These are phyloP conservation scores for Talaromyces adpressus DNA, from an alignment of 495 filamentous ascomycete genomes.

Conservation along the genomic window DNA sequence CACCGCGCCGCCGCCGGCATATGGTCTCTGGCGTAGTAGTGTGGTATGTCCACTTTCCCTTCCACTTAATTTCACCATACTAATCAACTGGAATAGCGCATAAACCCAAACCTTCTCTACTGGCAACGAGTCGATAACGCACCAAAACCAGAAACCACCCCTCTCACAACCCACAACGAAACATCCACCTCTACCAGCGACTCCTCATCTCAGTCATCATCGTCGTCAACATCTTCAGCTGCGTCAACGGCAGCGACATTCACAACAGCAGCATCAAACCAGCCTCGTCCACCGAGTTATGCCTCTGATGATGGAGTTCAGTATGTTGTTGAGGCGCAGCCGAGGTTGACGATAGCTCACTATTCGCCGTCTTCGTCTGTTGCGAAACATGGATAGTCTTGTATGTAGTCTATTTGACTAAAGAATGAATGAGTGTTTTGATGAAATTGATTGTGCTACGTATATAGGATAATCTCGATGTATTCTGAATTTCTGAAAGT, in stretches of 20 bases:
- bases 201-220: neutral
- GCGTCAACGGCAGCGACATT: constrained; percentile 10
- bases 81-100: constrained; percentile 40
- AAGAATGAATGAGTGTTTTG: no score
- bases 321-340: constrained; percentile 58
- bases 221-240: neutral
- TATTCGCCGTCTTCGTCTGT: neutral
- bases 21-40: constrained; percentile 75
- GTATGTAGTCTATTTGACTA: no score
- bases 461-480: no score
- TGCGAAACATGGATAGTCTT: neutral
- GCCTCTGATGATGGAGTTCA: constrained; percentile 62
- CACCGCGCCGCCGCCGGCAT: constrained; percentile 65
- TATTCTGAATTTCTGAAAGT: no score
- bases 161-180: neutral
- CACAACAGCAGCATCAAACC: constrained; percentile 12
- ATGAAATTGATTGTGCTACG: no score
- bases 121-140: constrained; percentile 57
- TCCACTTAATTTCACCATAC: neutral
- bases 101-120: constrained; percentile 72
- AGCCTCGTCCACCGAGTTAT: constrained; percentile 58
- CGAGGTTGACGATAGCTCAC: constrained; percentile 28
- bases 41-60: constrained; percentile 52
- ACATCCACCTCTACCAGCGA: neutral
- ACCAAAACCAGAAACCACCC: constrained; percentile 8